Evolutionary conservation across 768 basidiomycete species (phyloP).

Genomic region (Trametes coccinea): DNA sequence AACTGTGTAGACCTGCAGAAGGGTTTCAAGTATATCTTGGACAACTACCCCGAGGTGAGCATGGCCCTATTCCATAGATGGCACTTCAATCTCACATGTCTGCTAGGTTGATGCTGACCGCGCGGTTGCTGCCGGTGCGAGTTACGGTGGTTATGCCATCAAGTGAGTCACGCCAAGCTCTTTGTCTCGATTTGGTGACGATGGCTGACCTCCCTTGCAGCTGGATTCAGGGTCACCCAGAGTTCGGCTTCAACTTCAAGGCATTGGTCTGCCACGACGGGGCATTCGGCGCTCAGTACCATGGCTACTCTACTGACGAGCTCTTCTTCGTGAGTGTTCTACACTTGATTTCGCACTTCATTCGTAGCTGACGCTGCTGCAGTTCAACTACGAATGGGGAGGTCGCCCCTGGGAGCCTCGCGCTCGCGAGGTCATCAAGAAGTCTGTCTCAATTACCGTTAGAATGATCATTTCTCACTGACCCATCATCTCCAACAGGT

Average conservation of each 20-base stretch:
- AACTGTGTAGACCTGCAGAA: conserved; percentile 50
- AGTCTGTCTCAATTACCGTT: conserved; percentile 41
- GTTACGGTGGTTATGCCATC: conserved; percentile 70
- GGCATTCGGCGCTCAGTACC: conserved; percentile 78
- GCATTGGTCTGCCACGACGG: conserved; percentile 93
- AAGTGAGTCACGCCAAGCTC: conserved; percentile 49
- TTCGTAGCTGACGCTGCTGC: background rate
- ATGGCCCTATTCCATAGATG: background rate
- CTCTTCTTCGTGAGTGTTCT: conserved; percentile 73
- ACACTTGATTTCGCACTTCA: background rate
- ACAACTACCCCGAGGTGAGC: conserved; percentile 67
- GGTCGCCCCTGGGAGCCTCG: conserved; percentile 76
- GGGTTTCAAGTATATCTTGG: conserved; percentile 71
- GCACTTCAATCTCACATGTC: background rate
- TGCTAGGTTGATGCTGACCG: conserved; percentile 67
- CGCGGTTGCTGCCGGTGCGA: conserved; percentile 52
- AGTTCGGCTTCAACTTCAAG: conserved; percentile 87
- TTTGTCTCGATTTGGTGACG: conserved; percentile 1
- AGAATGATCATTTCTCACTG: background rate
- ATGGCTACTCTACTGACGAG: conserved; percentile 90
- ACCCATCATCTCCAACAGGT: conserved; percentile 40
- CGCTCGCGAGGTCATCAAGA: conserved; percentile 52
- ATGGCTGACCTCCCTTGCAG: conserved; percentile 39
- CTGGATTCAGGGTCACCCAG: conserved; percentile 95
- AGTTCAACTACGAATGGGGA: conserved; percentile 90